phyloP scores from a whole-genome alignment of 2,329 filamentous ascomycete genomes.

The Calonectria naviculata region DNA sequence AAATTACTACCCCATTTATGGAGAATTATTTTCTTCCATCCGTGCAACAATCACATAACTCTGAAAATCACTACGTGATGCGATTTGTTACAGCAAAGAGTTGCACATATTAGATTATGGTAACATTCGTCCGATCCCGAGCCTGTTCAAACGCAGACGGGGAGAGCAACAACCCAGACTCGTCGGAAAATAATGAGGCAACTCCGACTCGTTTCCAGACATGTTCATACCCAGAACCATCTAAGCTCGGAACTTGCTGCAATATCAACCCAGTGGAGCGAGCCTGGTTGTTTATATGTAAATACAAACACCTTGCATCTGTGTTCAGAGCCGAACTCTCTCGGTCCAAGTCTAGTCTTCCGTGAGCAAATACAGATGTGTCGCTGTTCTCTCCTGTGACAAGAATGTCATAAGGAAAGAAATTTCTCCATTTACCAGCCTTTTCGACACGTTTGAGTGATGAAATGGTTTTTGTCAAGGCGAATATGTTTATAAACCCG shows the following conservation, averaged over 20 bases:
- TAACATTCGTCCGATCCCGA: neutral
- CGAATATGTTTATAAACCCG: neutral
- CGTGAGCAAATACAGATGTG: neutral
- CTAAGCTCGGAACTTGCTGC: neutral
- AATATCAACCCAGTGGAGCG: neutral
- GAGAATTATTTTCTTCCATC: too few relatives aligned
- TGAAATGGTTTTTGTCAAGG: neutral
- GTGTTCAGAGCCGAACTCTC: neutral
- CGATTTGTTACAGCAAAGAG: too few relatives aligned
- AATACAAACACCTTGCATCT: neutral
- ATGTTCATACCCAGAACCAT: neutral
- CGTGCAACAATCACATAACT: too few relatives aligned
- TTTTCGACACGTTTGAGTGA: neutral
- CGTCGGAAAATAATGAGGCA: neutral
- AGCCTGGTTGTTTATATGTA: neutral
- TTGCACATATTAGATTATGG: neutral
- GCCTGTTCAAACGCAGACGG: neutral
- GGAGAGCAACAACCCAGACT: neutral
- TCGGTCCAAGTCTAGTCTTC: neutral
- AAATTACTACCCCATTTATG: too few relatives aligned
- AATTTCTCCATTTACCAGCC: neutral
- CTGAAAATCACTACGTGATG: too few relatives aligned
- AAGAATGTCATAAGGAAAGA: neutral
- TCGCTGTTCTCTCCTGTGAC: too few relatives aligned
- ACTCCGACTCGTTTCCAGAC: neutral